Conservation (phyloP, 495 filamentous ascomycete genomes). For the Daldinia bambusicola region DNA sequence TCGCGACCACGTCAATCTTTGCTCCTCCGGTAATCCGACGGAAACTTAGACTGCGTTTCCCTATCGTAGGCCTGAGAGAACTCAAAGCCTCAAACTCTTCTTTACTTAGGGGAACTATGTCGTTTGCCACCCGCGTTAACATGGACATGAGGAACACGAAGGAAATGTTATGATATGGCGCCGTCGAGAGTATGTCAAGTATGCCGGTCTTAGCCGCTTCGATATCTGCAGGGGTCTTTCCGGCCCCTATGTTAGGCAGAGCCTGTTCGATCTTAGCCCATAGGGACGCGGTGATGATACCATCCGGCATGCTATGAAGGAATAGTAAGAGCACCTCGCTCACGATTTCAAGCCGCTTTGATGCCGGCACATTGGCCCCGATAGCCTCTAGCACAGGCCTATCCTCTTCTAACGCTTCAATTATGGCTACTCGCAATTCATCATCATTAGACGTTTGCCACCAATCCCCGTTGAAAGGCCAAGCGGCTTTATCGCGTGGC, state of each 20-base stretch:
- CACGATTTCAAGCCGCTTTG: conserved; percentile 76
- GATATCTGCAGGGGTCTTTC: conserved; percentile 44
- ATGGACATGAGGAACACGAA: conserved; percentile 88
- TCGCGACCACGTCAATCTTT: conserved; percentile 43
- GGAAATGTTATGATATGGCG: conserved; percentile 81
- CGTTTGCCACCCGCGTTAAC: conserved; percentile 62
- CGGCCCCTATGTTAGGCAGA: conserved; percentile 55
- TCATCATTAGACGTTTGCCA: conserved; percentile 50
- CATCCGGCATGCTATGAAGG: conserved; percentile 76
- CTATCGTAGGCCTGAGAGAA: conserved; percentile 31
- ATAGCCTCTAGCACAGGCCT: conserved; percentile 66
- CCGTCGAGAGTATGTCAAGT: conserved; percentile 75
- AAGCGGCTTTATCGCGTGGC: conserved; percentile 67
- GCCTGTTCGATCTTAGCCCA: conserved; percentile 77
- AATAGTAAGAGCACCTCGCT: conserved; percentile 75
- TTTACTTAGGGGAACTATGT: conserved; percentile 59
- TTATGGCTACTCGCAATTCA: conserved; percentile 53
- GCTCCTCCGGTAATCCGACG: conserved; percentile 47
- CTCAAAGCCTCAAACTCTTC: conserved; percentile 47
- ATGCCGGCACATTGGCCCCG: conserved; percentile 63
- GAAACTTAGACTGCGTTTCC: conserved; percentile 55
- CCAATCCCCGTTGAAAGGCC: conserved; percentile 74
- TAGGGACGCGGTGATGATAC: conserved; percentile 72
- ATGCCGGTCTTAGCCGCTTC: conserved; percentile 76
- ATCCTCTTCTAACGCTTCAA: conserved; percentile 78